These are phyloP conservation scores for Trichoderma reesei DNA, from an alignment of 495 filamentous ascomycete species.

Conservation along the genomic window DNA sequence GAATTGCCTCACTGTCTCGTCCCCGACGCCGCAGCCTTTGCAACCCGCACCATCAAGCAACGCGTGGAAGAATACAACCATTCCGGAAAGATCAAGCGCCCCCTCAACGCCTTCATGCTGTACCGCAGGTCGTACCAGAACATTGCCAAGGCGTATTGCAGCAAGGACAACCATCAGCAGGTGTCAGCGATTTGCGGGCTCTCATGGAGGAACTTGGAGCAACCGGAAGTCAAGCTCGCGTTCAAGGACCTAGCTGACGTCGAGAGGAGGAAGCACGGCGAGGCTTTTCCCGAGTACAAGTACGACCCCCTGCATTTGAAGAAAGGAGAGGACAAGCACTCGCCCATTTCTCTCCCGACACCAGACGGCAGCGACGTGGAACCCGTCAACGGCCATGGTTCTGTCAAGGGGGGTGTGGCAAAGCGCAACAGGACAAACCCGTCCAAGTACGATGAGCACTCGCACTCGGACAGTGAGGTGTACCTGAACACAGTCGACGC, in stretches of 20 bases:
- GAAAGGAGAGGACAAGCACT: conserved; percentile 32
- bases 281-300: conserved; percentile 87
- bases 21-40: neutral
- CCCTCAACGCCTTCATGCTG: conserved; percentile 98
- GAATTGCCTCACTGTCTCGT: neutral
- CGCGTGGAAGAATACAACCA: conserved; percentile 47
- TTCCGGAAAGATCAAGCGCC: conserved; percentile 70
- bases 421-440: neutral
- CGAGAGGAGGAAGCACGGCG: conserved; percentile 77
- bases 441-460: neutral
- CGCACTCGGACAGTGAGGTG: neutral
- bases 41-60: neutral
- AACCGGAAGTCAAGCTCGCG: conserved; percentile 56
- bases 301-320: conserved; percentile 76
- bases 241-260: conserved; percentile 74
- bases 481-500: neutral
- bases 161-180: conserved; percentile 88
- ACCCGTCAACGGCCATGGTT: neutral
- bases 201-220: conserved; percentile 73
- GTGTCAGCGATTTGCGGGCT: conserved; percentile 75
- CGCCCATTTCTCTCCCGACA: neutral
- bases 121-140: conserved; percentile 91
- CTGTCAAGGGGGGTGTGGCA: neutral
- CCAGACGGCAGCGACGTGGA: neutral
- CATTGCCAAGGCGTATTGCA: conserved; percentile 69